Base-by-base conservation (phyloP, 768 basidiomycete genomes). In the Lanmaoa pseudosensibilis region DNA sequence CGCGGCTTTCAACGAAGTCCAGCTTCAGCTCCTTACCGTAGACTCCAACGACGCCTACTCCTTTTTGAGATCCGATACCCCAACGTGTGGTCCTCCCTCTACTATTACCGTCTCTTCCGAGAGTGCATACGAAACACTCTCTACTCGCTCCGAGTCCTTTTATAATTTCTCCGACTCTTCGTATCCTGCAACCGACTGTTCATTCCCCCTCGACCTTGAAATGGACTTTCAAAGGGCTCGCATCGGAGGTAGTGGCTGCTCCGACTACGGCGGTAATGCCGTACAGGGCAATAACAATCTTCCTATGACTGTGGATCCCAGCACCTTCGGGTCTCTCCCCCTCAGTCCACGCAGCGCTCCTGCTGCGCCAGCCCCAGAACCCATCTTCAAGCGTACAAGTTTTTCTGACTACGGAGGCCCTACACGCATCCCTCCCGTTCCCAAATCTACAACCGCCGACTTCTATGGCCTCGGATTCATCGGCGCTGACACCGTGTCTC, bases 31-130 rank as follows among this genome's bases (percentile, higher is more conserved):
- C 59, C 76, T 85, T 61, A 80, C 82, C 64, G 82, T 88, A 58
- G 83, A 84, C 70, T 80, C 79, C 61, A 82, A 81, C 75, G 82
- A 83, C 73, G 77, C 83, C 55, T 88, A 85, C 77, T 77, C 80
- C 62, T 80, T 81, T 74, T 77, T 85, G 61, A 80, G 85, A 71
- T 77, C 83, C 54, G 83, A 83, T 65, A 82, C 83, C 48, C 81
- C 84, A 65, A 82, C 80, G 66, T 80, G 80, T 72, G 87, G 87
- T 59, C 86, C 89, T 56, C 86, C 84, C 48, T 92, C 91, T 53
- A 81, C 86, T 61, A 84, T 92, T 71, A 90, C 91, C 58, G 83
- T 82, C 60, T 90, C 88, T 40, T 86, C 87, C 59, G 88, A 91
- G 72, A 90, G 88, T 58, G 80, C 83, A 59, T 87, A 84, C 76